phyloP scores from a whole-genome alignment of 768 basidiomycete genomes.

The Pholiota microspora region DNA sequence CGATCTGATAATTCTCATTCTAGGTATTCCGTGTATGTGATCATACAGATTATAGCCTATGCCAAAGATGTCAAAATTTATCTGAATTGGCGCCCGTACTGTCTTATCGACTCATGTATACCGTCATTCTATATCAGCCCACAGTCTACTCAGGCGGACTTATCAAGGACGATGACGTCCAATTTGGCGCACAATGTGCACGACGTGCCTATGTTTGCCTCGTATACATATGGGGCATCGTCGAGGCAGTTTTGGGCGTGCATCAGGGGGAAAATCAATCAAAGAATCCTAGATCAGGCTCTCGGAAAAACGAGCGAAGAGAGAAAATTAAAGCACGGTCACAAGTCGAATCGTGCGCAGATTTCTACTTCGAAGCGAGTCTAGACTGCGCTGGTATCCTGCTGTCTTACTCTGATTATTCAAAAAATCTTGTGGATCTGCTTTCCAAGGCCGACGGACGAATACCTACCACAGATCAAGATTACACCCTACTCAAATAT shows the following conservation, averaged over 20 bases:
- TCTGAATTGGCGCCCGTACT: not conserved
- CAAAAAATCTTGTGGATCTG: not conserved
- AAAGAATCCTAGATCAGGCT: too few relatives aligned
- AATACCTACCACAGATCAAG: not conserved
- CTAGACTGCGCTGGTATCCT: conserved; percentile 9
- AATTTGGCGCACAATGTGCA: not conserved
- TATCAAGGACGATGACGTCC: not conserved
- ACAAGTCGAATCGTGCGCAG: conserved; percentile 5
- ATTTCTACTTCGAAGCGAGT: conserved; percentile 5
- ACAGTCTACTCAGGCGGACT: not conserved
- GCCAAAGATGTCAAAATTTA: not conserved
- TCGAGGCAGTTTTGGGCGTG: not conserved
- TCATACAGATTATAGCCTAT: not conserved
- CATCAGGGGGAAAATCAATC: not conserved
- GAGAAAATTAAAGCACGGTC: not conserved
- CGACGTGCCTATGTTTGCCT: conserved; percentile 2
- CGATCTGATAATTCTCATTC: not conserved
- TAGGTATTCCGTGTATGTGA: conserved; percentile 4
- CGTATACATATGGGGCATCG: not conserved
- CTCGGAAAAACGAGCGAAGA: not conserved
- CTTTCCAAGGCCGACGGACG: not conserved
- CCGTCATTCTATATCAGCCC: not conserved
- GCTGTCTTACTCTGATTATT: conserved; percentile 1
- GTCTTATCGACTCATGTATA: conserved; percentile 5
- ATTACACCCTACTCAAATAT: not conserved